A percentile compares a stretch with the other conserved stretches of the same genome.
Evolutionary conservation across 148 eudicot genomes (phyloP).

Genomic region (Chenopodium suecicum): DNA sequence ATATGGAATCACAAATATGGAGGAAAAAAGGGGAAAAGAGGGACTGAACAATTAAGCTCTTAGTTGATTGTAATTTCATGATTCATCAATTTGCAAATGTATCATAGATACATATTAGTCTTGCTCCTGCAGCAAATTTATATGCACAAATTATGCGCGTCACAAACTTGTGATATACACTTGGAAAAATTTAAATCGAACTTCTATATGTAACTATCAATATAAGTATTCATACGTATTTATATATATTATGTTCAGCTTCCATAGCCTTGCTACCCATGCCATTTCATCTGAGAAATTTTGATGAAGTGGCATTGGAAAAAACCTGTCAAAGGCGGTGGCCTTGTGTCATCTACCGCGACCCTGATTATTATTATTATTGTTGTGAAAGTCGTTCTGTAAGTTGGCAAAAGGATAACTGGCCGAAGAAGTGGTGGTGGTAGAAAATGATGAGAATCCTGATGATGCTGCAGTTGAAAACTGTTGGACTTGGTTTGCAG

Average conservation of each 20-base stretch:
- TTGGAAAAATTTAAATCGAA: not conserved
- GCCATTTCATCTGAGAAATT: not conserved
- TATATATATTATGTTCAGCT: constrained; percentile 26
- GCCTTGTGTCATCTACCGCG: constrained; percentile 18
- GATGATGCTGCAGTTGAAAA: constrained; percentile 84
- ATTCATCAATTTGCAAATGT: no score
- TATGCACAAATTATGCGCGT: constrained; percentile 8
- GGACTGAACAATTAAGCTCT: not conserved
- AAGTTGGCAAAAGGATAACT: constrained; percentile 13
- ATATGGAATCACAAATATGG: not conserved
- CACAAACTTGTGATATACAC: constrained; percentile 29
- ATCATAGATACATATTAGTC: constrained; percentile 14
- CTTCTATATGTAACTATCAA: constrained; percentile 13
- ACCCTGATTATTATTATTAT: constrained; percentile 7
- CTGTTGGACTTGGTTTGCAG: constrained; percentile 37
- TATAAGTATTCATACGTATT: constrained; percentile 10
- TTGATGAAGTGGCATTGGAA: not conserved
- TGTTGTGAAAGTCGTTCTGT: constrained; percentile 3
- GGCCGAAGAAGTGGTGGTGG: constrained; percentile 29
- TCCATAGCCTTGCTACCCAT: constrained; percentile 10
- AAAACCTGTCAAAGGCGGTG: not conserved
- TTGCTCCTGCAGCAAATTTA: not conserved
- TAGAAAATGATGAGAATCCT: constrained; percentile 71
- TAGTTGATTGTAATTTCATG: not conserved
- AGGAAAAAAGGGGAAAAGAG: not conserved